Evolutionary conservation across 2,329 filamentous ascomycete species (phyloP), one percentile per base, ranked within the genome.

Genomic region (Zasmidium angulare): DNA sequence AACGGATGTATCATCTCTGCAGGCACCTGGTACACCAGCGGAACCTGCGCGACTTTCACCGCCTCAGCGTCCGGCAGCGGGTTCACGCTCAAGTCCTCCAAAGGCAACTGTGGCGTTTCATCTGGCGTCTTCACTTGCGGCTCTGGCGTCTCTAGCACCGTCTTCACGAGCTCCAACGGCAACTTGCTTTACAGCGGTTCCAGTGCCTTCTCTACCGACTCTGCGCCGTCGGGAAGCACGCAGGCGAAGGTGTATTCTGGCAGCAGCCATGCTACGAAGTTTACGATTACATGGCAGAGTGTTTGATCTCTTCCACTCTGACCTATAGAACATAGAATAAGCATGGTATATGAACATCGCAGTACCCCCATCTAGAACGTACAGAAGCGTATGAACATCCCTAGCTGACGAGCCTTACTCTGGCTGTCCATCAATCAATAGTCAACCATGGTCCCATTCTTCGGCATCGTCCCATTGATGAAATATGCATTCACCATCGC

Each of bases 31-130:
- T 90, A 88, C 69, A 80, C 81, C 0, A 81, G 79, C 1, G 87
- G 87, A 1, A 88, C 86, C 0, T 90, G 87, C 68, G 88, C 88
- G 0, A 88, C 83, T 0, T 88, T 85, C 71, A 84, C 81, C 0
- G 84, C 85, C 3, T 74, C 81, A 2, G 60, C 78, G 1, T 67
- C 65, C 17, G 74, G 75, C 48, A 69, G 69, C 53, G 81, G 80
- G 46, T 85, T 86, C 75, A 86, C 83, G 0, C 73, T 88, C 12
- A 78, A 74, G 50, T 84, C 83, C 12, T 83, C 81, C 50, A 87
- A 86, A 68, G 85, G 85, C 6, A 73, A 71, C 14, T 90, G 87
- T 64, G 82, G 80, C 1, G 77, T 89, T 49, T 75, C 80, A 3
- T 73, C 76, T 2, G 81, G 79, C n/a, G 75, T 75, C 4, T 78